Base-by-base conservation (phyloP, 345 rosid genomes). In the Acer campestre region DNA sequence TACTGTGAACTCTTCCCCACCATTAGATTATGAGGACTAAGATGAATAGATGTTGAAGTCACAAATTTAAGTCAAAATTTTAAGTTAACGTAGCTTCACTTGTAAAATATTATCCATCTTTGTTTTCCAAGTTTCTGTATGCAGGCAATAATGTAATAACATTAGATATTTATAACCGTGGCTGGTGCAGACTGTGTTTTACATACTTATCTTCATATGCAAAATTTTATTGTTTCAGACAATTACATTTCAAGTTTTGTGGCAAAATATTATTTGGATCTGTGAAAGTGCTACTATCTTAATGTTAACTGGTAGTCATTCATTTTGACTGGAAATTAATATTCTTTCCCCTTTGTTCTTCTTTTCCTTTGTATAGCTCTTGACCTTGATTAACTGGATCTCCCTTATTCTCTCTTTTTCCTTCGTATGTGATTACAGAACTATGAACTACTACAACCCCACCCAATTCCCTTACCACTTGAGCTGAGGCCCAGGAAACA, bases 111-210 rank as follows among this genome's bases (percentile, higher is more conserved):
- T 29, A 7, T 29, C 44, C 14, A 65, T 65, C 42, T 65, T 8
- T 65, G 8, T 9, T 67, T 18, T 17, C 51, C 6, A 44, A 44
- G n/a, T 46, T 20, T 44, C 56, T 4, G 7, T 1, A 22, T 5
- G 14, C 22, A 56, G 40, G n/a, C 9, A 23, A 16, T 48, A 2
- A n/a, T 18, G 10, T 48, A 12, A 66, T 16, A 6, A 12, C 11
- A 16, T 66, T 16, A 8, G 22, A 66, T 16, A 38, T 66, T 40
- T 35, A 42, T 23, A 18, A 44, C 20, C 23, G 25, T 46, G n/a
- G 51, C 70, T 67, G 53, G 53, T 67, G 16, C 25, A 17, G 69
- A 67, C 11, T 67, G 56, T 46, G 55, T 25, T 68, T 68, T 44
- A n/a, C 18, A 68, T n/a, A 20, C 22, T 40, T 68, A 22, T 46